Evolutionary conservation across 2,329 filamentous ascomycete genomes (phyloP).

Genomic region (Bipolaris gigantea): DNA sequence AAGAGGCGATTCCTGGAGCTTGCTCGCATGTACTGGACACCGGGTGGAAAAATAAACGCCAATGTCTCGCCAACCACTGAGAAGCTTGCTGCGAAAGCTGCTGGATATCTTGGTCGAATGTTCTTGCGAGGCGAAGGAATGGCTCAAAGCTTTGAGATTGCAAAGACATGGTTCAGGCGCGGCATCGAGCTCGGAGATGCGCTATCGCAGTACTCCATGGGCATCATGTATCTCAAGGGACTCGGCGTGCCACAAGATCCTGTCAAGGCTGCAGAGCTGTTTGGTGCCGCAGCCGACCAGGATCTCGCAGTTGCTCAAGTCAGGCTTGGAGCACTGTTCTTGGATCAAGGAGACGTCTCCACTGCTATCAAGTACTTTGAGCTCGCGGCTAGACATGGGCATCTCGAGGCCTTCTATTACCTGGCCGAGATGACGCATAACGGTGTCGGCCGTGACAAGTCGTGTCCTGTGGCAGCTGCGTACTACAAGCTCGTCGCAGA

Average conservation of each 20-base stretch:
- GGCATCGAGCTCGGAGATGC: conserved; percentile 75
- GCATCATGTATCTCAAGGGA: conserved; percentile 80
- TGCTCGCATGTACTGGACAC: conserved; percentile 78
- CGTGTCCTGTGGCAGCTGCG: conserved; percentile 73
- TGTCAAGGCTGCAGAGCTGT: conserved; percentile 71
- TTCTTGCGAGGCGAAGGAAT: conserved; percentile 85
- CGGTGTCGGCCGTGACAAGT: conserved; percentile 76
- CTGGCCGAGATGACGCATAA: conserved; percentile 83
- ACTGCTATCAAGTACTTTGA: conserved; percentile 86
- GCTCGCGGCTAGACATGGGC: conserved; percentile 76
- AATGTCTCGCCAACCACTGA: conserved; percentile 72
- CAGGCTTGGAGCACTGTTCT: conserved; percentile 77
- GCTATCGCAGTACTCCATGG: conserved; percentile 81
- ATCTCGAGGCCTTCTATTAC: conserved; percentile 90
- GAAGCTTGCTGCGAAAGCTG: conserved; percentile 78
- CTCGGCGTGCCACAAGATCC: conserved; percentile 72
- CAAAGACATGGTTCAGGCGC: conserved; percentile 80
- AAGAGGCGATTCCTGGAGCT: conserved; percentile 81
- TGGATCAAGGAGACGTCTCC: conserved; percentile 83
- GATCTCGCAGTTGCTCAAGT: conserved; percentile 81
- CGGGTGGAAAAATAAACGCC: conserved; percentile 72
- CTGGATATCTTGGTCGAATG: conserved; percentile 86
- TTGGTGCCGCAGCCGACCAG: conserved; percentile 78
- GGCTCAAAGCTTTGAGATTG: conserved; percentile 74
- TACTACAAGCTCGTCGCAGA: conserved; percentile 90